Evolutionary conservation across 805 yeast genomes (phyloP), one percentile per base, ranked within the genome.

Genomic region (Pichia californica): DNA sequence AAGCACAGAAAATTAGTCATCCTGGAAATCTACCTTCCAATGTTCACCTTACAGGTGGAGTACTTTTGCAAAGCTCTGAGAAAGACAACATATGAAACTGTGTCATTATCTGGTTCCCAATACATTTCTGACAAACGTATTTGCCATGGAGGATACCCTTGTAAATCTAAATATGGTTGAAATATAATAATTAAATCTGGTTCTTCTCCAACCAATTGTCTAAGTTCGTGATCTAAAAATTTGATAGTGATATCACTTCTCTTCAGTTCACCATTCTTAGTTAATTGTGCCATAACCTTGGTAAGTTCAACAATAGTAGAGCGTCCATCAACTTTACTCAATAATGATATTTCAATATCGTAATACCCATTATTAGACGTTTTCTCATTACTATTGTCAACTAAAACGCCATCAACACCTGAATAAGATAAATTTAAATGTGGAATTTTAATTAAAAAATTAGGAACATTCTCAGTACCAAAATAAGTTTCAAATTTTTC

Each of bases 61-160:
- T 76, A 91, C 52, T 76, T 78, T 53, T 79, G 84, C 53, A 85
- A 67, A 1, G 89, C 91, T 50, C 93, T 73, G 41, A 84, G 71
- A 61, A 86, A 89, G 16, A 88, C 93, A 13, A 89, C 82, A 60
- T 89, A 89, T 30, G 78, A 75, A 37, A 88, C 95, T 43, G 74
- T 79, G 46, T 73, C 79, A 61, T 88, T 88, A 61, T 87, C 96
- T 2, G 83, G 83, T 57, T 88, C 91, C 86, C 94, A 85, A 64
- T 81, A 89, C 56, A 93, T 78, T 59, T 93, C 99, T 7, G 88
- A 77, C 41, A 94, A 73, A 49, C 99, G 76, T 29, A 88, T 77
- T 58, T 91, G 98, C 99, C 99, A 93, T 25, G 99, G 99, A 18
- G 98, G 98, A 62, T 81, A 93, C 15, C 95, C 97, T 63, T 88